Base-by-base conservation (phyloP, 306 rosid species). In the Cucumis hystrix region DNA sequence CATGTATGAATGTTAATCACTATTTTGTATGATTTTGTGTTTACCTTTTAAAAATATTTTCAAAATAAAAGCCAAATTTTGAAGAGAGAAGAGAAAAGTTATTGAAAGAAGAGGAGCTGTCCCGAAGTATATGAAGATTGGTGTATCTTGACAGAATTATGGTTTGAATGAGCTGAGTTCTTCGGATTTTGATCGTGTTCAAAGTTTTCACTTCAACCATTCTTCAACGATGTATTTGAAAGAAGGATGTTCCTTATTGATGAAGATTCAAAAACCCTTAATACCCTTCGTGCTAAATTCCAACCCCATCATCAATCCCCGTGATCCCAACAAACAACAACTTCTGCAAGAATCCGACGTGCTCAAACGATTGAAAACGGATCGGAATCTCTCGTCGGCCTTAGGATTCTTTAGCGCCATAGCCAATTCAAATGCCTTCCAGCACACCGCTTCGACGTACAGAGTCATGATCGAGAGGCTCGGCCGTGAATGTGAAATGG, bases 391-490 rank as follows among this genome's bases (percentile, higher is more conserved):
- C 56, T 25, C 76, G 1, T 64, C 56, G 13, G 92, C 97, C 1
- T 80, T 95, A 78, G 86, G 85, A 15, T 85, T 86, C 80, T 95
- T 95, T 85, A 86, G 78, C 58, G 83, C 89, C 60, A 17, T 92
- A 16, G 80, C 92, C 75, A 88, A 87, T 69, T 82, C 93, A 40
- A 78, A 84, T 40, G 78, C 81, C 84, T 95, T 92, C 90, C 88
- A 82, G 25, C 97, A 95, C 83, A 90, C 96, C 56, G 89, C 83
- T 0, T 79, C 79, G 35, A 95, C 99, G 23, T 95, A 89, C 78
- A 60, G 78, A 16, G 68, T 82, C 51, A 90, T 92, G 96, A 89
- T 95, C 61, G 85, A 90, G 66, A 90, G 86, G 82, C 97, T 95
- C 58, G 92, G 89, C 13, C 77, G 82, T 9, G 81, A 69, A 39